Conservation (phyloP, 805 yeast genomes). For the Myxozyma monticola region DNA sequence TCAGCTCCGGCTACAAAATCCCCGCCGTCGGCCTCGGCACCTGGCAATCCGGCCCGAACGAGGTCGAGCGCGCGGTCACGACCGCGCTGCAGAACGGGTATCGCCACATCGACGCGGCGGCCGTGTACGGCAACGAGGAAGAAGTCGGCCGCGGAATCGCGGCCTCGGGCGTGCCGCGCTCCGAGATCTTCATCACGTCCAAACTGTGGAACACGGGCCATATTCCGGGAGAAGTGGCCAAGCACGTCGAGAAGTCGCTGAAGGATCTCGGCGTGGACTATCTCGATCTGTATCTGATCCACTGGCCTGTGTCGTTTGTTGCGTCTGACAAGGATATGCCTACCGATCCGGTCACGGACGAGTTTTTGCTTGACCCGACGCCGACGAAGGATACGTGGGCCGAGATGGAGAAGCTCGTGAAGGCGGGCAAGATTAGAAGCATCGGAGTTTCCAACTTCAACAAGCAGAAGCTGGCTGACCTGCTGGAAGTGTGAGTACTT, state of each 20-base stretch:
- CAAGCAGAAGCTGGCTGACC: conserved; percentile 48
- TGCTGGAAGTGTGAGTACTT: conserved; percentile 45
- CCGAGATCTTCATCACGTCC: conserved; percentile 63
- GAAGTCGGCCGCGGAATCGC: conserved; percentile 59
- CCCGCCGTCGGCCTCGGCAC: conserved; percentile 74
- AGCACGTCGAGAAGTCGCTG: conserved; percentile 55
- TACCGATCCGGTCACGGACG: conserved; percentile 41
- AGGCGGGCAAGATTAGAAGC: conserved; percentile 58
- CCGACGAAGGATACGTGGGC: conserved; percentile 73
- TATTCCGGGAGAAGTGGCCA: conserved; percentile 47
- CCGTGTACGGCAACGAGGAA: conserved; percentile 63
- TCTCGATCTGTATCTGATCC: conserved; percentile 64
- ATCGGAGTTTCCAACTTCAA: conserved; percentile 76
- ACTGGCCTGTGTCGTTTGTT: conserved; percentile 57
- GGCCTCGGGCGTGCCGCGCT: conserved; percentile 45
- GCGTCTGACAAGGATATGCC: conserved; percentile 47
- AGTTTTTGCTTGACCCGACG: conserved; percentile 45
- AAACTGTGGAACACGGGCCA: conserved; percentile 52
- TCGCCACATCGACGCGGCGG: conserved; percentile 73
- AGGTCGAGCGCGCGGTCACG: conserved; percentile 52
- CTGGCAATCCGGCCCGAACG: conserved; percentile 54
- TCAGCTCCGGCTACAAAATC: conserved; percentile 57
- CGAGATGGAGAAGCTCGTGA: conserved; percentile 58
- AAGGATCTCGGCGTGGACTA: conserved; percentile 56
- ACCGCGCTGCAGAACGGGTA: conserved; percentile 65